Evolutionary conservation across 805 yeast genomes (phyloP).

Genomic region (Monosporozyma solicola): DNA sequence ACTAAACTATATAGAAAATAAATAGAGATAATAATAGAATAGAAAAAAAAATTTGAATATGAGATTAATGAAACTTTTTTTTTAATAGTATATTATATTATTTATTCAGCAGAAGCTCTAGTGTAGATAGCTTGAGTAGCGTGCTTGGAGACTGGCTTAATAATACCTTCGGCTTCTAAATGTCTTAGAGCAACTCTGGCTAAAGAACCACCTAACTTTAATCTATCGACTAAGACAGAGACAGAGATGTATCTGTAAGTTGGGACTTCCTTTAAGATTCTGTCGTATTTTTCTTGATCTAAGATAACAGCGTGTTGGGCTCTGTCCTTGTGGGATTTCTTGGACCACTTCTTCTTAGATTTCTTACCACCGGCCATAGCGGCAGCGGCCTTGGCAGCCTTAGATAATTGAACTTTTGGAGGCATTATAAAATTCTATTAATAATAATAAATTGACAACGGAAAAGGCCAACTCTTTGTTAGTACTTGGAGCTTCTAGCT

Average conservation of each 20-base stretch:
- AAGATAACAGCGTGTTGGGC: slow-evolving; percentile 95
- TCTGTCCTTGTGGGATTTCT: slow-evolving; percentile 99
- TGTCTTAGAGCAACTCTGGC: slow-evolving; percentile 98
- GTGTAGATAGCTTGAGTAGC: slow-evolving; percentile 96
- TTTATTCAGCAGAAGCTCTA: slow-evolving; percentile 62
- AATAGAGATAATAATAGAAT: neutral
- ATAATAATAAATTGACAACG: neutral
- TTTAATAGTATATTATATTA: slow-evolving; percentile 4
- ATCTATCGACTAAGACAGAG: slow-evolving; percentile 97
- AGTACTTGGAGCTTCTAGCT: neutral
- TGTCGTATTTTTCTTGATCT: slow-evolving; percentile 98
- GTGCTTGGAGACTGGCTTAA: slow-evolving; percentile 90
- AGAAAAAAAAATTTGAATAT: no score
- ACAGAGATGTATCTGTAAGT: slow-evolving; percentile 97
- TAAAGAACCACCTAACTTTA: slow-evolving; percentile 97
- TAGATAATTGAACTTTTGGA: slow-evolving; percentile 97
- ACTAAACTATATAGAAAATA: neutral
- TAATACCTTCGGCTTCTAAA: slow-evolving; percentile 90
- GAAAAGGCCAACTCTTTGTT: neutral
- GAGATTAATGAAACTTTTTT: neutral
- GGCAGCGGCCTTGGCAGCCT: slow-evolving; percentile 99
- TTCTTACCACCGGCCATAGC: slow-evolving; percentile 99
- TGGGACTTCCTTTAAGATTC: slow-evolving; percentile 98
- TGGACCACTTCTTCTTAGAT: slow-evolving; percentile 99
- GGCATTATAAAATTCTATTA: slow-evolving; percentile 57